Conservation (phyloP, 2,329 filamentous ascomycete genomes). For the Pseudogymnoascus sp. region DNA sequence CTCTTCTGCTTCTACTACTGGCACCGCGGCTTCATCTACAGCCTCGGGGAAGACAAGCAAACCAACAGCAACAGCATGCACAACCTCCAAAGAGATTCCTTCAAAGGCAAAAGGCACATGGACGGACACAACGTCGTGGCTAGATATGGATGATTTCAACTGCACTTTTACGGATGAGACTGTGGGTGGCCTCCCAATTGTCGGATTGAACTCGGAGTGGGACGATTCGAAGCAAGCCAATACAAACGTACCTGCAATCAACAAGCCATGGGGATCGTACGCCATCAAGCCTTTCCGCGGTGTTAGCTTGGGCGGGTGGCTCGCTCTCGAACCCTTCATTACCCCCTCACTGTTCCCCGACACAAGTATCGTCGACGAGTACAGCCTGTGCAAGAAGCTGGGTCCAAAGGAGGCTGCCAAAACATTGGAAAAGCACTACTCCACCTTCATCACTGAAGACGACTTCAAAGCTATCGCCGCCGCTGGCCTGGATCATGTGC, state of each 20-base stretch:
- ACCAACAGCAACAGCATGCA: background rate
- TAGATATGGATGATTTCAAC: constrained; percentile 85
- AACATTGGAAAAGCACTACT: constrained; percentile 81
- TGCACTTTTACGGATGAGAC: constrained; percentile 81
- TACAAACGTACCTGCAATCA: constrained; percentile 67
- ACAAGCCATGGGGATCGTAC: constrained; percentile 70
- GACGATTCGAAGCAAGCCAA: constrained; percentile 77
- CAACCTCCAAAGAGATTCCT: background rate
- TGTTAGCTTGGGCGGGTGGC: constrained; percentile 90
- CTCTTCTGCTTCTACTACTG: background rate
- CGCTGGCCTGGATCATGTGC: constrained; percentile 92
- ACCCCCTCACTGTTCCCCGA: constrained; percentile 79
- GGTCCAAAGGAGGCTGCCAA: constrained; percentile 55
- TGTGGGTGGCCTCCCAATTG: constrained; percentile 77
- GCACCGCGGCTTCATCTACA: background rate
- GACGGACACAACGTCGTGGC: constrained; percentile 51
- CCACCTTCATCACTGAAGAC: constrained; percentile 74
- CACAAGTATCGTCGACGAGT: constrained; percentile 77
- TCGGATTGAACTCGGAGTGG: constrained; percentile 80
- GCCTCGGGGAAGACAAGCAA: constrained; percentile 1
- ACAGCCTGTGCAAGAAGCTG: constrained; percentile 64
- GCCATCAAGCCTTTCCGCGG: constrained; percentile 72
- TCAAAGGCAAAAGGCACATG: background rate
- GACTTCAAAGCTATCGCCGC: constrained; percentile 78
- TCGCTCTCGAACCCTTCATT: constrained; percentile 90